These are phyloP conservation scores for Lodderomyces theae DNA, from an alignment of 1,139 yeast genomes.

Conservation along the genomic window DNA sequence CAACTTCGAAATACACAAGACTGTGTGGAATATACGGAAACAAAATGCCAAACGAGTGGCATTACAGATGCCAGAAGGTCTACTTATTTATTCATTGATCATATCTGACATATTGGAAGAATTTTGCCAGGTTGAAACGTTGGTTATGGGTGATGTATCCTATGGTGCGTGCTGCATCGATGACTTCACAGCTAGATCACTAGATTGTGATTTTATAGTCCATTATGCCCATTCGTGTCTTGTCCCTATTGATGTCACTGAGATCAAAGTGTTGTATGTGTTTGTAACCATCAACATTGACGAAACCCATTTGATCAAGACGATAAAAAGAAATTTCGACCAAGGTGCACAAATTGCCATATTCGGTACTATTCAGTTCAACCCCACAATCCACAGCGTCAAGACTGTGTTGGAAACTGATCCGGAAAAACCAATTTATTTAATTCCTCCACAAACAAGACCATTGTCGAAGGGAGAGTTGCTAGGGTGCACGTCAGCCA, in stretches of 20 bases:
- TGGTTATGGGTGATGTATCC: constrained; percentile 98
- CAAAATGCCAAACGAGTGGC: constrained; percentile 75
- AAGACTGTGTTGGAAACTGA: constrained; percentile 56
- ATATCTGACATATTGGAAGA: constrained; percentile 89
- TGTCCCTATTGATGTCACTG: constrained; percentile 90
- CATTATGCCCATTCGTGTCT: constrained; percentile 98
- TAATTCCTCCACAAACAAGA: constrained; percentile 85
- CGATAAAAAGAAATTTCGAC: constrained; percentile 68
- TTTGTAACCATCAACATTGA: constrained; percentile 93
- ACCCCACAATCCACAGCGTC: constrained; percentile 85
- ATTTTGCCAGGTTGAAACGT: constrained; percentile 80
- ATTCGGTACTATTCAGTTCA: constrained; percentile 95
- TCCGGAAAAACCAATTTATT: constrained; percentile 51
- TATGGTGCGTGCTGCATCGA: constrained; percentile 99
- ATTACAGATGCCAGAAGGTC: constrained; percentile 96
- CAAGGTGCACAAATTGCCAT: constrained; percentile 65
- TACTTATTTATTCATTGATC: constrained; percentile 79
- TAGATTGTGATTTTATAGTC: constrained; percentile 90
- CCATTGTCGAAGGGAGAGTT: constrained; percentile 97
- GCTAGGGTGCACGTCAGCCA: constrained; percentile 91
- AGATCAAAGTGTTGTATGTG: constrained; percentile 87
- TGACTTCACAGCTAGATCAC: constrained; percentile 88
- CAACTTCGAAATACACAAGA: constrained; percentile 93
- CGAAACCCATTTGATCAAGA: constrained; percentile 73
- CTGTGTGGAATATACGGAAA: constrained; percentile 87